Conservation (phyloP, 495 filamentous ascomycete species). For the Friedmanniomyces endolithicus region DNA sequence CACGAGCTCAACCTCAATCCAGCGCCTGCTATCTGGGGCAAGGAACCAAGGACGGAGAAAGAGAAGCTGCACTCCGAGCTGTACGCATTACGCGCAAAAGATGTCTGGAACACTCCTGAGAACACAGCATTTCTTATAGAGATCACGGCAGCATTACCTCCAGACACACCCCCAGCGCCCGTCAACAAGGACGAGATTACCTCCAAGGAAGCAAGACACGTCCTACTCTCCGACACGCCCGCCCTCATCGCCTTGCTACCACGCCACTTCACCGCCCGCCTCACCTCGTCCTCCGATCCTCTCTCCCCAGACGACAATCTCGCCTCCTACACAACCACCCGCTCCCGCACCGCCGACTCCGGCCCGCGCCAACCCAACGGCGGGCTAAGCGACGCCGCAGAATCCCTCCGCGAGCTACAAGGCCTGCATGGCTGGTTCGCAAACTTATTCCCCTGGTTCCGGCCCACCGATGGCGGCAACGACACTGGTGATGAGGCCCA, state of each 20-base stretch:
- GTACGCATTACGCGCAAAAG: slow-evolving; percentile 68
- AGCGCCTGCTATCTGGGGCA: slow-evolving; percentile 71
- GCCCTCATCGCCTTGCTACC: slow-evolving; percentile 50
- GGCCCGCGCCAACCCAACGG: neutral
- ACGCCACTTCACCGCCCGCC: slow-evolving; percentile 36
- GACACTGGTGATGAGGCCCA: neutral
- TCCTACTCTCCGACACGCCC: slow-evolving; percentile 63
- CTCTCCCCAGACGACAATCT: slow-evolving; percentile 44
- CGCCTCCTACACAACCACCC: slow-evolving; percentile 26
- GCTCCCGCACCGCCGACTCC: neutral
- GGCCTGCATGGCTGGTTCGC: slow-evolving; percentile 16
- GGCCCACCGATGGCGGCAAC: neutral
- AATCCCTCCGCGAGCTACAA: slow-evolving; percentile 19
- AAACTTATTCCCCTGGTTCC: slow-evolving; percentile 7
- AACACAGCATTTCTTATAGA: slow-evolving; percentile 58
- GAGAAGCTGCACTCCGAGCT: slow-evolving; percentile 65
- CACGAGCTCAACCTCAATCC: slow-evolving; percentile 60
- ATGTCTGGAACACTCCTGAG: slow-evolving; percentile 80
- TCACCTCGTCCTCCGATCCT: slow-evolving; percentile 56
- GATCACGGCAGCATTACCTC: slow-evolving; percentile 45
- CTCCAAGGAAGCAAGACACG: slow-evolving; percentile 59
- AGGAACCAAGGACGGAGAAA: slow-evolving; percentile 49
- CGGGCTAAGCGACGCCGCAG: neutral
- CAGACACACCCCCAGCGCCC: slow-evolving; percentile 25
- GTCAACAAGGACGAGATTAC: slow-evolving; percentile 38